Conservation (phyloP, 2,329 filamentous ascomycete species). For the Fusarium solani-melongenae region DNA sequence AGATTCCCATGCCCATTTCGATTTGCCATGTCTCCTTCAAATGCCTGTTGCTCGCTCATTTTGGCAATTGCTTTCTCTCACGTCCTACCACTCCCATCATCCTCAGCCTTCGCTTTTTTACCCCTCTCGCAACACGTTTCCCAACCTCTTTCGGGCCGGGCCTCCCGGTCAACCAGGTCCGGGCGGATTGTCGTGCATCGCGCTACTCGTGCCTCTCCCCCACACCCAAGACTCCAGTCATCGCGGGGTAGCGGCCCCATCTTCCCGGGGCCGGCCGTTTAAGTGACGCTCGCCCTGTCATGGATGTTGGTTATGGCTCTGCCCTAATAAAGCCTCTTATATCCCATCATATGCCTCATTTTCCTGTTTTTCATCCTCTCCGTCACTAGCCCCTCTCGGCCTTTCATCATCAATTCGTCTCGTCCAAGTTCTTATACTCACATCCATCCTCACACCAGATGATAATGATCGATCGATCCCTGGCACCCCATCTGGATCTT, state of each 20-base stretch:
- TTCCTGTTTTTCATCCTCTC: conserved; percentile 28
- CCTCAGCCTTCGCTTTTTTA: conserved; percentile 8
- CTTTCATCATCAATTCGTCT: not conserved
- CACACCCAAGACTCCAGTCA: conserved; percentile 34
- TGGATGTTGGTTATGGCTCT: conserved; percentile 17
- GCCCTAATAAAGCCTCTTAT: conserved; percentile 21
- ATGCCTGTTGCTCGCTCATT: not conserved
- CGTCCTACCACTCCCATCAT: not conserved
- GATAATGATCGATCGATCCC: conserved; percentile 27
- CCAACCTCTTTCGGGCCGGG: conserved; percentile 5
- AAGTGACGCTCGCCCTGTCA: conserved; percentile 33
- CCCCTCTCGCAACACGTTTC: conserved; percentile 6
- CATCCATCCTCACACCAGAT: conserved; percentile 22
- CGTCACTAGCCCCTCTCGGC: conserved; percentile 17
- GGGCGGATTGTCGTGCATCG: conserved; percentile 7
- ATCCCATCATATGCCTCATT: conserved; percentile 29
- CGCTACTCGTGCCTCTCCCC: conserved; percentile 30
- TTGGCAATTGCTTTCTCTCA: not conserved
- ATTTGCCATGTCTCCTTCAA: not conserved
- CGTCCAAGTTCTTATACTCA: conserved; percentile 12
- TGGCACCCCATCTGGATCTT: conserved; percentile 34
- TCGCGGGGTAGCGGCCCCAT: conserved; percentile 42
- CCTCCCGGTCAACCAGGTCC: conserved; percentile 24
- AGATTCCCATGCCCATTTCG: conserved; percentile 25
- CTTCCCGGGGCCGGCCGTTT: conserved; percentile 34